These are phyloP conservation scores for Septoria petroselini DNA, from an alignment of 2,329 filamentous ascomycete species.

Conservation along the genomic window DNA sequence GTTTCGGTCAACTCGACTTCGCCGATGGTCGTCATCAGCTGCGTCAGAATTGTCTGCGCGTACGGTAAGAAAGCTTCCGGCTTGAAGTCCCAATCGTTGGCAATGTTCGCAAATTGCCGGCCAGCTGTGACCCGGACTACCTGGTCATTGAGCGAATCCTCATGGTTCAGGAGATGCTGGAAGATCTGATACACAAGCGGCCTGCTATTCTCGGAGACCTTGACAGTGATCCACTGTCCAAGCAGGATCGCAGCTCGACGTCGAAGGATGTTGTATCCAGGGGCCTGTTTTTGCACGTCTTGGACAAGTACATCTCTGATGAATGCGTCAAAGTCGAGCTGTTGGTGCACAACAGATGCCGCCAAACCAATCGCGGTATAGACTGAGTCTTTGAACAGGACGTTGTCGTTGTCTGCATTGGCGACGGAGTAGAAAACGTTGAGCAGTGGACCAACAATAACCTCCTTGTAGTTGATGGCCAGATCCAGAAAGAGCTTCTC, in stretches of 20 bases:
- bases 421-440: conserved; percentile 78
- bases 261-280: conserved; percentile 75
- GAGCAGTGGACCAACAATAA: conserved; percentile 75
- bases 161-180: conserved; percentile 74
- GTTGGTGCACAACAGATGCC: conserved; percentile 68
- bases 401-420: conserved; percentile 60
- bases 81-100: conserved; percentile 81
- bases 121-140: conserved; percentile 91
- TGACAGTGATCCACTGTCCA: conserved; percentile 83
- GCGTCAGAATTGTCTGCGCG: conserved; percentile 67
- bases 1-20: conserved; percentile 81
- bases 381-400: conserved; percentile 86
- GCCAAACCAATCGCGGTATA: conserved; percentile 90
- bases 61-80: conserved; percentile 72
- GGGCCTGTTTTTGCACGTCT: conserved; percentile 69
- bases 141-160: conserved; percentile 78
- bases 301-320: conserved; percentile 69
- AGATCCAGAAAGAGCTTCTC: conserved; percentile 93
- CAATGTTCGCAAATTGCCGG: conserved; percentile 73
- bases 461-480: conserved; percentile 79
- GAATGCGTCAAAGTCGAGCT: conserved; percentile 81
- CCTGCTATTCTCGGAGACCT: conserved; percentile 65
- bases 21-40: conserved; percentile 72
- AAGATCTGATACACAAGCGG: conserved; percentile 84
- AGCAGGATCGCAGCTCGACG: conserved; percentile 85